Percentiles rank a stretch among this genome's conserved stretches.
Conservation (phyloP, 805 yeast genomes). For the Priceomyces carsonii region DNA sequence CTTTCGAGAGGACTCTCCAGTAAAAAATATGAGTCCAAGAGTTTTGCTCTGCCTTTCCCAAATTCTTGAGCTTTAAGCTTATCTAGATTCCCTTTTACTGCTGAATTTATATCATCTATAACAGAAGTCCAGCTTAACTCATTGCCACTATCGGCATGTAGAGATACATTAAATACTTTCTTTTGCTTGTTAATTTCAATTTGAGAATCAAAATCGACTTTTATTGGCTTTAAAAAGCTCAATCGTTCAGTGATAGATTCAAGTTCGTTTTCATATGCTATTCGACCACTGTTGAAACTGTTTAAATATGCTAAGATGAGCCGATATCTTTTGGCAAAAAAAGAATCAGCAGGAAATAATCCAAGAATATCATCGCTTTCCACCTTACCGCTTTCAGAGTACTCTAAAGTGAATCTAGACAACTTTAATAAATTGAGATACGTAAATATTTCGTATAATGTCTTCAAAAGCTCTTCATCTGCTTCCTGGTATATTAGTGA, state of each 20-base stretch:
- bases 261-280: constrained; percentile 5
- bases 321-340: constrained; percentile 10
- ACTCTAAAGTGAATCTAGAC: constrained; percentile 60
- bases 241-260: constrained; percentile 14
- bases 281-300: neutral
- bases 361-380: constrained; percentile 44
- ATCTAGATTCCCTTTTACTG: constrained; percentile 30
- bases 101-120: constrained; percentile 31
- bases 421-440: constrained; percentile 51
- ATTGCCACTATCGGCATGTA: constrained; percentile 7
- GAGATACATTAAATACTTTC: constrained; percentile 9
- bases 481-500: constrained; percentile 69
- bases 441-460: constrained; percentile 51
- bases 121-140: constrained; percentile 26
- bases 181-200: constrained; percentile 11
- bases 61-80: constrained; percentile 33
- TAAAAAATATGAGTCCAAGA: constrained; percentile 53
- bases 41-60: constrained; percentile 43
- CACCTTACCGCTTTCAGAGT: constrained; percentile 45
- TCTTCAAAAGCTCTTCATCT: constrained; percentile 54
- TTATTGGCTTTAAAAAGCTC: constrained; percentile 31
- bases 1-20: constrained; percentile 50
- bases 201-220: constrained; percentile 27
- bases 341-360: constrained; percentile 22
- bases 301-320: constrained; percentile 26